Evolutionary conservation across 257 asterid species (phyloP).

Genomic region (Nicotiana attenuata): DNA sequence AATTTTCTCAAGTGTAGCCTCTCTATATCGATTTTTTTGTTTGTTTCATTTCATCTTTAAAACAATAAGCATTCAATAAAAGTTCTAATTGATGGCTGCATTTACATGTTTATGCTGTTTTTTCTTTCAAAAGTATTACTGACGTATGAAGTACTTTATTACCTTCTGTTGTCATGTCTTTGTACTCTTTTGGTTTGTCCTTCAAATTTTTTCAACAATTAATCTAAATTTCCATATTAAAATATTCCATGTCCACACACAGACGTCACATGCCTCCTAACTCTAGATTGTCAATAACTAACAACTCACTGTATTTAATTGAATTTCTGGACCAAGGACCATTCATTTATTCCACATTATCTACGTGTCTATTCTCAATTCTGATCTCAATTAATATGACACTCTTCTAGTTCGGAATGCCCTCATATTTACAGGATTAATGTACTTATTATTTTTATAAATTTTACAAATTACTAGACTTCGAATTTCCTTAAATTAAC

Average conservation of each 20-base stretch:
- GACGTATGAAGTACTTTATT: neutral
- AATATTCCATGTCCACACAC: neutral
- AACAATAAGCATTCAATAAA: neutral
- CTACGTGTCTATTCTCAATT: neutral
- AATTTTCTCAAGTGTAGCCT: neutral
- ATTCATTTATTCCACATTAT: neutral
- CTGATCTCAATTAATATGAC: neutral
- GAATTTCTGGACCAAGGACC: neutral
- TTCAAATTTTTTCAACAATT: neutral
- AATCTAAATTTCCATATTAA: neutral
- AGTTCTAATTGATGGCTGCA: neutral
- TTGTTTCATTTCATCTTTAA: neutral
- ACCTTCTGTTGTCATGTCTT: neutral
- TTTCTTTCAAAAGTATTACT: neutral
- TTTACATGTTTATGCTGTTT: neutral
- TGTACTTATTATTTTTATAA: neutral
- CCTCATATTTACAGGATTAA: neutral
- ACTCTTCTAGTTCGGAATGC: neutral
- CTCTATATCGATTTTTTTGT: neutral
- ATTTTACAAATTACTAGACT: neutral
- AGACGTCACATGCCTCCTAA: conserved; percentile 6
- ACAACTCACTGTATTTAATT: conserved; percentile 1
- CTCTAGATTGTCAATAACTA: conserved; percentile 9
- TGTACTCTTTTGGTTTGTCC: neutral
- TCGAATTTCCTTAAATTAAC: neutral